A percentile compares a stretch with the other conserved stretches of the same genome.
phyloP scores from a whole-genome alignment of 257 asterid species.

The Dorcoceras hygrometricum region DNA sequence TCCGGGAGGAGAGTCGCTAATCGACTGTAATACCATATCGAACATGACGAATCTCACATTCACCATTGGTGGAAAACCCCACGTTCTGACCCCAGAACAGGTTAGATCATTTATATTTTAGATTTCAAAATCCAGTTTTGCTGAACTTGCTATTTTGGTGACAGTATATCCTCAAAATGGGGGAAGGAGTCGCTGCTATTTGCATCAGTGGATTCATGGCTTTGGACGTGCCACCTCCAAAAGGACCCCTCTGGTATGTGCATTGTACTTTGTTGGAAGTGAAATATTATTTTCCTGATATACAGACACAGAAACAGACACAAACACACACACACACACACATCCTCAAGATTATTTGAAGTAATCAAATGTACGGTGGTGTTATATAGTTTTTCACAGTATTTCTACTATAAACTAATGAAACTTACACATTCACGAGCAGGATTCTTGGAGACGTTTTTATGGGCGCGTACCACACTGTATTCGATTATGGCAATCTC shows the following conservation, averaged over 20 bases:
- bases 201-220: slow-evolving; percentile 96
- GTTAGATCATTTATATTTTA: slow-evolving; percentile 33
- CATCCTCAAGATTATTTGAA: too few relatives aligned
- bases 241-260: slow-evolving; percentile 93
- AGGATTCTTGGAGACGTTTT: slow-evolving; percentile 98
- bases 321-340: too few relatives aligned
- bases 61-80: slow-evolving; percentile 55
- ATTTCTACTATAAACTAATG: background rate
- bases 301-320: background rate
- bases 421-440: slow-evolving; percentile 15
- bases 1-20: slow-evolving; percentile 71
- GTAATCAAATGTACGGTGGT: background rate
- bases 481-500: slow-evolving; percentile 82
- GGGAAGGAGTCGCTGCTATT: slow-evolving; percentile 49
- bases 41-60: slow-evolving; percentile 68
- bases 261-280: background rate
- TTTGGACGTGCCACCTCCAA: slow-evolving; percentile 76
- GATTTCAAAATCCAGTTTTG: background rate
- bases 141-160: slow-evolving; percentile 15
- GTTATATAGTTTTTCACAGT: background rate
- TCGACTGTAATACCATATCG: slow-evolving; percentile 61
- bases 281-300: background rate
- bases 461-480: slow-evolving; percentile 94
- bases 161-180: slow-evolving; percentile 79
- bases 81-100: slow-evolving; percentile 80